A percentile compares a stretch with the other conserved stretches of the same genome.
phyloP scores from a whole-genome alignment of 208 protist genomes.

The Leishmania braziliensis region DNA sequence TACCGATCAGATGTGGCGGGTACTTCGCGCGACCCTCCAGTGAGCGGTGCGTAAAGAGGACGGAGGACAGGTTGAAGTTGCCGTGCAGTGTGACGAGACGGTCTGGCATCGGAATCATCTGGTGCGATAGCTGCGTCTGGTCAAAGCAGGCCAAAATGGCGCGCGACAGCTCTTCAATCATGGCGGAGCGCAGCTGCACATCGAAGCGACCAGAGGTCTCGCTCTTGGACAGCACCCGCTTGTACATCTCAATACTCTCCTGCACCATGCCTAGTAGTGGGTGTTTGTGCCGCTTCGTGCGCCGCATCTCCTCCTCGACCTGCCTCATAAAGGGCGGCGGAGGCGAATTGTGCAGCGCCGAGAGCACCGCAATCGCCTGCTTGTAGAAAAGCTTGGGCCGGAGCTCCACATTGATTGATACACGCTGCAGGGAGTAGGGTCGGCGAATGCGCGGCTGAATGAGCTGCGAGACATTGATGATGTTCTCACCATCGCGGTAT shows the following conservation, averaged over 20 bases:
- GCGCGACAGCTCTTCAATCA: slow-evolving; percentile 47
- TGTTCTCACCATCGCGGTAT: slow-evolving; percentile 67
- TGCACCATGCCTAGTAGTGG: slow-evolving; percentile 49
- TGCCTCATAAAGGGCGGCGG: slow-evolving; percentile 59
- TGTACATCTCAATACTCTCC: slow-evolving; percentile 48
- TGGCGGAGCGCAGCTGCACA: slow-evolving; percentile 32
- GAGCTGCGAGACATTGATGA: slow-evolving; percentile 49
- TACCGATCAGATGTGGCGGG: slow-evolving; percentile 51
- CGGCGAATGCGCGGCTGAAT: slow-evolving; percentile 73
- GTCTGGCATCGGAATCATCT: slow-evolving; percentile 56
- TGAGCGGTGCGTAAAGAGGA: slow-evolving; percentile 74
- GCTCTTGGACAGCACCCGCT: slow-evolving; percentile 35
- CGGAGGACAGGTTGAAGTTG: slow-evolving; percentile 53
- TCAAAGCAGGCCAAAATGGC: slow-evolving; percentile 50
- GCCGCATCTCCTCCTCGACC: slow-evolving; percentile 37
- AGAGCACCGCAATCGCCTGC: slow-evolving; percentile 44
- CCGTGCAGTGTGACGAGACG: slow-evolving; percentile 64
- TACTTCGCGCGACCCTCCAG: slow-evolving; percentile 78
- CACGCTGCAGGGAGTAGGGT: slow-evolving; percentile 69
- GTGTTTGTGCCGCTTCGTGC: slow-evolving; percentile 31
- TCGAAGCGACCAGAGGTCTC: slow-evolving; percentile 21
- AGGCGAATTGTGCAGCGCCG: slow-evolving; percentile 54
- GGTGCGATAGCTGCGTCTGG: slow-evolving; percentile 51
- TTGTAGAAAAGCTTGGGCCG: slow-evolving; percentile 62
- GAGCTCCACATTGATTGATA: slow-evolving; percentile 62